A percentile compares a stretch with the other conserved stretches of the same genome.
phyloP scores from a whole-genome alignment of 2,329 filamentous ascomycete genomes.

The Canariomyces notabilis region DNA sequence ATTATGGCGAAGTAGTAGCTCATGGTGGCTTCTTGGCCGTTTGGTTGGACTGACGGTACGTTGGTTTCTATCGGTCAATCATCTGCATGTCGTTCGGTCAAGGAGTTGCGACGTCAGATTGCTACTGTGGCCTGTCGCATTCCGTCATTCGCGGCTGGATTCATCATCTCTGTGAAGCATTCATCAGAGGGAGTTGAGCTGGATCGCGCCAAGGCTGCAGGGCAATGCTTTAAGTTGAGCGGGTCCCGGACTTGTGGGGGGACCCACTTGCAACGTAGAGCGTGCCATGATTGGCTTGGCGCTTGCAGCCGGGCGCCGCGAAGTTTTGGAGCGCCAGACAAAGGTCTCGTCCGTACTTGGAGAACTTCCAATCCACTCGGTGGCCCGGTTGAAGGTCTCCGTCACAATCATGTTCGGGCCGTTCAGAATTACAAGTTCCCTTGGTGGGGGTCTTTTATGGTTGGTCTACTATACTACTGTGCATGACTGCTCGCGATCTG shows the following conservation, averaged over 20 bases:
- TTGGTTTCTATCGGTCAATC: slow-evolving; percentile 27
- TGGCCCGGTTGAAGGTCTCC: slow-evolving; percentile 13
- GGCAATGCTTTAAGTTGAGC: slow-evolving; percentile 7
- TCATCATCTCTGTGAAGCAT: background rate
- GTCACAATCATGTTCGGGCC: slow-evolving; percentile 66
- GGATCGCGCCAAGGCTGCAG: slow-evolving; percentile 13
- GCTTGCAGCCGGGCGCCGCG: slow-evolving; percentile 10
- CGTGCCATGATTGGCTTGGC: slow-evolving; percentile 12
- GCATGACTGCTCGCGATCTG: background rate
- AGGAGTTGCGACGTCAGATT: background rate
- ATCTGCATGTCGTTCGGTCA: slow-evolving; percentile 11
- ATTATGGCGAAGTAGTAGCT: slow-evolving; percentile 99
- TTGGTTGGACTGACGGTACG: background rate
- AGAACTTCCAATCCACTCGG: slow-evolving; percentile 8
- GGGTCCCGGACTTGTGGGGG: slow-evolving; percentile 13
- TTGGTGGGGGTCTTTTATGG: slow-evolving; percentile 80
- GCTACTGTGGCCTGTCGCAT: slow-evolving; percentile 1
- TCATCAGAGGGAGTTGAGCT: background rate
- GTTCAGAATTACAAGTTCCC: slow-evolving; percentile 71
- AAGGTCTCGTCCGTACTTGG: slow-evolving; percentile 4
- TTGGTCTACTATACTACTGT: slow-evolving; percentile 34
- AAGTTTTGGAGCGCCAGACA: slow-evolving; percentile 16
- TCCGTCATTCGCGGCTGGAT: background rate
- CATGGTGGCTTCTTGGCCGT: slow-evolving; percentile 49
- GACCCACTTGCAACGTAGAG: slow-evolving; percentile 3